Base-by-base conservation (phyloP, 2,329 filamentous ascomycete genomes). In the Xylariales sp. region DNA sequence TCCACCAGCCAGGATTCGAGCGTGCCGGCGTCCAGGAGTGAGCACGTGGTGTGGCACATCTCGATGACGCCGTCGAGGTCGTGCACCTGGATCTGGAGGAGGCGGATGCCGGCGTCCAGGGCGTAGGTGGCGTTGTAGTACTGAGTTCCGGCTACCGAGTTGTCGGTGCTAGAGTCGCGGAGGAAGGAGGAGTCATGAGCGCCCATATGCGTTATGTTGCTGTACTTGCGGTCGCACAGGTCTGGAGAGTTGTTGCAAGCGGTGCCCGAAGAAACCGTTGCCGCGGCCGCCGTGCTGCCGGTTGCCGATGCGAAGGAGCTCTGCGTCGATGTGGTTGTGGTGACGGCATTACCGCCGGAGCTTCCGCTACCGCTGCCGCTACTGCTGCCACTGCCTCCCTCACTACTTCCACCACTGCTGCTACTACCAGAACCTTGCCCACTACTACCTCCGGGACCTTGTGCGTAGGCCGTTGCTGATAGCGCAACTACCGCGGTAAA, bases 231-330 rank as follows among this genome's bases (percentile, higher is more conserved):
- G 44, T 65, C 67, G 68, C 88, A 93, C 28, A 93, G 74, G 29
- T 71, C 65, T 0, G 85, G 84, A 1, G 84, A 88, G 69, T 91
- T 91, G 66, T 93, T 93, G 74, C 88, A 93, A 21, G 81, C 78
- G 16, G 61, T 62, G 10, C 59, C 42, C 47, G 65, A 43, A 48
- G 57, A 38, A 13, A 33, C 12, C 40, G 58, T 45, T 6, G 46
- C 20, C 5, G 49, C 40, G 14, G 45, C 37, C 2, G 51, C 31
- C 11, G 44, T 36, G 15, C 48, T 15, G 4, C 29, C 33, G n/a
- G 37, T 11, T 10, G n/a, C 37, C 10, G 48, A 33, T 17, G 41
- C 43, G 11, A 47, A 31, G 23, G 35, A 45, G 13, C 52, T 53
- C 16, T 54, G 49, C 5, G 45, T 42, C 18, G 8, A 28, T 13